Percentiles rank a stretch among this genome's conserved stretches.
phyloP scores from a whole-genome alignment of 108 stramenopile genomes.

The Discostella pseudostelligera region DNA sequence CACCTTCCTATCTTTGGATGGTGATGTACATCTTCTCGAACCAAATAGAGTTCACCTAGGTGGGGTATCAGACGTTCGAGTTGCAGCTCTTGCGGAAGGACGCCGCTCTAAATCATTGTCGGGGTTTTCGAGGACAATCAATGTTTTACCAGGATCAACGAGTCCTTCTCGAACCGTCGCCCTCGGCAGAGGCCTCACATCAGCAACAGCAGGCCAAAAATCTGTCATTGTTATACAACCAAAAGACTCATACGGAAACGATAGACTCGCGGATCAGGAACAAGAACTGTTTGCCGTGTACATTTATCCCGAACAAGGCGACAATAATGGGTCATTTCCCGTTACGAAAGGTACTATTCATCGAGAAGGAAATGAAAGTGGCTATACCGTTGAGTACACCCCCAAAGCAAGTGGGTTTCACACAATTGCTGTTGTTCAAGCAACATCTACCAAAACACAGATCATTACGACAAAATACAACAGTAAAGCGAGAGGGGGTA shows the following conservation, averaged over 20 bases:
- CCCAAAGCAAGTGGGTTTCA: slow-evolving; percentile 56
- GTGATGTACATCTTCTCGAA: slow-evolving; percentile 36
- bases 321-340: slow-evolving; percentile 14
- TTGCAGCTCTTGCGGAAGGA: slow-evolving; percentile 40
- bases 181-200: slow-evolving; percentile 59
- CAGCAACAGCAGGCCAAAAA: slow-evolving; percentile 53
- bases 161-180: slow-evolving; percentile 52
- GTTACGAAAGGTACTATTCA: slow-evolving; percentile 40
- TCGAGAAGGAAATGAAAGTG: slow-evolving; percentile 39
- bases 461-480: slow-evolving; percentile 45
- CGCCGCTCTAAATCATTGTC: slow-evolving; percentile 36
- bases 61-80: slow-evolving; percentile 38
- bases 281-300: slow-evolving; percentile 41
- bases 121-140: slow-evolving; percentile 56
- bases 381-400: slow-evolving; percentile 54
- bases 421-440: slow-evolving; percentile 57
- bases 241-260: slow-evolving; percentile 74
- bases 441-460: slow-evolving; percentile 49
- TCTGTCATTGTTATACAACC: slow-evolving; percentile 63
- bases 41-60: slow-evolving; percentile 27
- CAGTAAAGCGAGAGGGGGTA: slow-evolving; percentile 38
- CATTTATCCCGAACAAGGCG: slow-evolving; percentile 44
- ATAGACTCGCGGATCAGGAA: slow-evolving; percentile 49
- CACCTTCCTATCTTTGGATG: slow-evolving; percentile 37
- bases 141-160: slow-evolving; percentile 50